Base-by-base conservation (phyloP, 106 monocot species). In the Allium sativum region DNA sequence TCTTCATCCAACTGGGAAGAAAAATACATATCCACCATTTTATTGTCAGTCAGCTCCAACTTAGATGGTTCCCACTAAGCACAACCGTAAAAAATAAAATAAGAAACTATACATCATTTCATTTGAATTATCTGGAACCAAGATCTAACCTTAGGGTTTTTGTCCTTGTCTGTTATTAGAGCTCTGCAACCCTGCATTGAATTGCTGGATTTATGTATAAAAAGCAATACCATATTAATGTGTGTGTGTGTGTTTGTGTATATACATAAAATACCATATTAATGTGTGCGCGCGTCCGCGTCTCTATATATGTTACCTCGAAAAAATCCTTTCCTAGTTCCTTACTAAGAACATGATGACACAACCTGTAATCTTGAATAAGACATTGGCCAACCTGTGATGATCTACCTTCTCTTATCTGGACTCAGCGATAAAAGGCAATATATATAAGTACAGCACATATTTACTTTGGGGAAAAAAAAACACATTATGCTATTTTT, bases 331-430 rank as follows among this genome's bases (percentile, higher is more conserved):
- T 86, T 81, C 90, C 90, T 52, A 77, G 66, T 65, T 90, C 84
- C 43, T 70, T 77, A 6, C 90, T 77, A 21, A 96, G 45, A 54
- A 93, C 62, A 76, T 89, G 89, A 60, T 85, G 86, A 65, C 57
- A 61, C 64, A 84, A 73, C 66, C 90, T 65, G 60, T 87, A 87
- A 42, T 96, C 95, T 55, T 67, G 65, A 53, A 67, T 70, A 44
- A 96, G 87, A 69, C 95, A 96, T 44, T 79, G 70, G 2, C 65
- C 84, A 61, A 96, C 53, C 58, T 67, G 72, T 68, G 84, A 82
- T 12, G 44, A 42, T 56, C 95, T 72, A 15, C 95, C 95, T 82
- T 90, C 86, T 76, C 90, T 84, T 11, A 96, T 96, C 90, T 96
- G 77, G 12, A 62, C 21, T 31, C 42, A 15, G 13, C 51, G 5